Evolutionary conservation across 257 asterid species (phyloP), one percentile per base, ranked within the genome.

Genomic region (Forsythia viridissima): DNA sequence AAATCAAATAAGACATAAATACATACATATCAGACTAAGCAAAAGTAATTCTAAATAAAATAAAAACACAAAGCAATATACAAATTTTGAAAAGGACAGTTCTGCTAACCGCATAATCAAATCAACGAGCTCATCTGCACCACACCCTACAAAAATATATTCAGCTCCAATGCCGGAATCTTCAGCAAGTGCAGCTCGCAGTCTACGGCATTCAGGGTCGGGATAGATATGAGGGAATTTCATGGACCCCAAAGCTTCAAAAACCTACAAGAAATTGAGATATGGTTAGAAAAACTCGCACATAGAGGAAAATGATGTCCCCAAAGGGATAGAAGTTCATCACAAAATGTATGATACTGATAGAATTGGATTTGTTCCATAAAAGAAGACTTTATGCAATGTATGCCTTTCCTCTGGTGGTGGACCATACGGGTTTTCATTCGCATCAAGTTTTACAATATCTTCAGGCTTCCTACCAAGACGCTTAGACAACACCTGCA

Each of bases 91-190:
- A 36, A 83, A 85, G 67, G 67, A 72, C 12, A 36, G 43, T 43
- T 61, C 76, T 72, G 34, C 85, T 68, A 65, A 93, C 98, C 99
- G 90, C 98, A 96, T 96, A 78, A 93, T 91, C 88, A 96, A 85
- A 86, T 96, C 99, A 83, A 96, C 93, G 38, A 96, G 93, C 82
- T 96, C 99, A 85, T 96, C 98, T 51, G 99, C 99, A 84, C 99
- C 99, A 83, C 98, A 96, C 8, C 97, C 98, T 48, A 80, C 97
- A 57, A 96, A 92, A 84, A 96, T 91, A 78, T 96, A 86, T 21
- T 96, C 97, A 83, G 98, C 86, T 85, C 85, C 99, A 80, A 95
- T 90, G 77, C 98, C 98, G 77, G 97, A 93, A 86, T 95, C 99
- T 80, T 91, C 87, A 84, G 98, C 97, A 75, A 96, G 94, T 42